Evolutionary conservation across 768 basidiomycete species (phyloP).

Genomic region (Stropharia rugosoannulata): DNA sequence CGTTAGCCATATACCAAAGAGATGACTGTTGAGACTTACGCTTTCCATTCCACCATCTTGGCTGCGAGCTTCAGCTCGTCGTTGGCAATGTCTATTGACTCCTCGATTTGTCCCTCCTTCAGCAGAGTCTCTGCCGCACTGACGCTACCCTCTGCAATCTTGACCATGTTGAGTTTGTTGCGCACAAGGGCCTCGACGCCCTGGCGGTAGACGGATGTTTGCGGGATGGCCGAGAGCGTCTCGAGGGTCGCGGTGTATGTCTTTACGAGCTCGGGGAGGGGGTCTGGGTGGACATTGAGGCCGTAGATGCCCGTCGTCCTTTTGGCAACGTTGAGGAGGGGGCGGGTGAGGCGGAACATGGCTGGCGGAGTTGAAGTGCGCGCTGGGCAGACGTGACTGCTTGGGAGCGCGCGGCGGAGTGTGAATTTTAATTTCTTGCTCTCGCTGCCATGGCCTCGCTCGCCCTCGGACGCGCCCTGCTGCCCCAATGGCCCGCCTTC

Average conservation of each 20-base stretch:
- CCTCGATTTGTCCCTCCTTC: constrained; percentile 86
- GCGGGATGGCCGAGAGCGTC: constrained; percentile 68
- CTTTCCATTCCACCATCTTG: constrained; percentile 95
- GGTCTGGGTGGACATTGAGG: constrained; percentile 79
- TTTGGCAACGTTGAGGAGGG: constrained; percentile 68
- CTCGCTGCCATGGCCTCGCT: constrained; percentile 32
- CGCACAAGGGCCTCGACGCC: constrained; percentile 83
- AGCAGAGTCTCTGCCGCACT: constrained; percentile 69
- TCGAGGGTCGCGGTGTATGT: constrained; percentile 80
- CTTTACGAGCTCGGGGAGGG: constrained; percentile 72
- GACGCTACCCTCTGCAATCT: constrained; percentile 67
- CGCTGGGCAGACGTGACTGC: constrained; percentile 7
- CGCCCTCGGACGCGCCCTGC: constrained; percentile 20
- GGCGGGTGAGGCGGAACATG: constrained; percentile 80
- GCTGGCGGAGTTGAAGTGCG: constrained; percentile 19
- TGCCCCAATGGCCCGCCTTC: constrained; percentile 21
- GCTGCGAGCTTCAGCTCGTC: constrained; percentile 76
- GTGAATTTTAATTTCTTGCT: constrained; percentile 27
- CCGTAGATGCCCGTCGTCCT: constrained; percentile 86
- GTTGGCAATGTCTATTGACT: constrained; percentile 77
- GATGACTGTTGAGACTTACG: constrained; percentile 56
- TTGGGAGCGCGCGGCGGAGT: constrained; percentile 36
- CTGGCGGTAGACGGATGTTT: constrained; percentile 86
- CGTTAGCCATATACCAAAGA: constrained; percentile 3
- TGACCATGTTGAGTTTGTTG: constrained; percentile 73